Evolutionary conservation across 1,284 basidiomycete species (phyloP).

Genomic region (Puccinia horiana): DNA sequence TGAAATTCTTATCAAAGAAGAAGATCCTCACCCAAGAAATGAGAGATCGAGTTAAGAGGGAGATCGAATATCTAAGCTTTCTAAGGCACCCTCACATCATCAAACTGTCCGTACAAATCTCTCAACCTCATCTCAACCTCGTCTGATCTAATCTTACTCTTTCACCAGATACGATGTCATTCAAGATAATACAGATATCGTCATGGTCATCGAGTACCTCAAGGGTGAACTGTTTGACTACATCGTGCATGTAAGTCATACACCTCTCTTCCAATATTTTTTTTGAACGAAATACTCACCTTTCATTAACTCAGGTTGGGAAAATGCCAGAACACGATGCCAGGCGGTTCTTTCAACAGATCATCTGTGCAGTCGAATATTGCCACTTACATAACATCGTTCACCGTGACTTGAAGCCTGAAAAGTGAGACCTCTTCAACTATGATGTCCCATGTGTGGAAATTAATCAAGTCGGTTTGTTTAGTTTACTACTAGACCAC

Average conservation of each 20-base stretch:
- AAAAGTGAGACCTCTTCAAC: constrained; percentile 65
- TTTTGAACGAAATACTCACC: neutral
- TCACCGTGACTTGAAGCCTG: constrained; percentile 91
- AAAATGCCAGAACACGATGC: constrained; percentile 81
- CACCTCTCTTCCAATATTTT: neutral
- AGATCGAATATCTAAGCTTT: constrained; percentile 87
- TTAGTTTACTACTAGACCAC: constrained; percentile 62
- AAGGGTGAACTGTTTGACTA: constrained; percentile 89
- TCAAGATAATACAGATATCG: constrained; percentile 86
- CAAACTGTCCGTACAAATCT: constrained; percentile 72
- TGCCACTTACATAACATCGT: constrained; percentile 91
- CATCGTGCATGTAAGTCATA: constrained; percentile 71
- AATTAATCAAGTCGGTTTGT: constrained; percentile 8
- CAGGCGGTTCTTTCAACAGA: constrained; percentile 89
- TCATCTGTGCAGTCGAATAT: constrained; percentile 93
- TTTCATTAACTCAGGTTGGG: neutral
- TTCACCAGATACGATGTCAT: constrained; percentile 83
- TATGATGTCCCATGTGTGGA: neutral
- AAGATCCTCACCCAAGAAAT: constrained; percentile 48
- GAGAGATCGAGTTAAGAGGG: constrained; percentile 48
- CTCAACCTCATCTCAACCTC: neutral
- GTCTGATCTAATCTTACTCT: neutral
- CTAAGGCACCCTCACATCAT: constrained; percentile 91
- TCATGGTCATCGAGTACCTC: constrained; percentile 80
- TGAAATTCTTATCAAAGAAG: constrained; percentile 49